These are phyloP conservation scores for Collybiopsis luxurians DNA, from an alignment of 768 basidiomycete species.

Conservation along the genomic window DNA sequence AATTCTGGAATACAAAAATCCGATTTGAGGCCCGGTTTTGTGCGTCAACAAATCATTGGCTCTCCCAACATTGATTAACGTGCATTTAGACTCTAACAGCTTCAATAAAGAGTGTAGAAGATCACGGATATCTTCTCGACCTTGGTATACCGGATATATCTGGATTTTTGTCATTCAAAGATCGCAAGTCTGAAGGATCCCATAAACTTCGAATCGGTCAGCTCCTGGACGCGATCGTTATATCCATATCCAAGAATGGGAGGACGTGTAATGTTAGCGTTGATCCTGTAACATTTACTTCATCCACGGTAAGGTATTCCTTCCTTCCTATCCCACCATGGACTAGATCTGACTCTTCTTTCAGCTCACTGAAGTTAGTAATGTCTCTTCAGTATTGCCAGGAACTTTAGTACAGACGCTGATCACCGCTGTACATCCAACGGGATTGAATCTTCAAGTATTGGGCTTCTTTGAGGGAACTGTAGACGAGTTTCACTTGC, in stretches of 20 bases:
- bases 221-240: constrained; percentile 64
- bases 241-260: constrained; percentile 70
- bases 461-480: constrained; percentile 93
- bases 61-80: neutral
- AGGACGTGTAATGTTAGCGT: constrained; percentile 72
- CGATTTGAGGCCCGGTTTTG: constrained; percentile 75
- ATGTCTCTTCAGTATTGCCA: constrained; percentile 80
- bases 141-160: constrained; percentile 76
- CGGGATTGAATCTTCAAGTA: constrained; percentile 84
- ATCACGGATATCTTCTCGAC: constrained; percentile 91
- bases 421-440: constrained; percentile 70
- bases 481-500: constrained; percentile 77
- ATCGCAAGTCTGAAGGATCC: constrained; percentile 43
- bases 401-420: constrained; percentile 80
- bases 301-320: constrained; percentile 57
- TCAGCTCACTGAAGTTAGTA: constrained; percentile 75
- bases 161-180: constrained; percentile 83
- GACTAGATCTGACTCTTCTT: neutral
- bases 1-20: constrained; percentile 76
- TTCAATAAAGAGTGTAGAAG: constrained; percentile 82
- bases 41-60: constrained; percentile 36
- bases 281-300: constrained; percentile 45
- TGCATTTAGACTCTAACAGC: constrained; percentile 66
- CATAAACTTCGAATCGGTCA: constrained; percentile 57
- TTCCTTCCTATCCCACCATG: neutral